Evolutionary conservation across 2,329 filamentous ascomycete genomes (phyloP).

Genomic region (Penicillium sp.): DNA sequence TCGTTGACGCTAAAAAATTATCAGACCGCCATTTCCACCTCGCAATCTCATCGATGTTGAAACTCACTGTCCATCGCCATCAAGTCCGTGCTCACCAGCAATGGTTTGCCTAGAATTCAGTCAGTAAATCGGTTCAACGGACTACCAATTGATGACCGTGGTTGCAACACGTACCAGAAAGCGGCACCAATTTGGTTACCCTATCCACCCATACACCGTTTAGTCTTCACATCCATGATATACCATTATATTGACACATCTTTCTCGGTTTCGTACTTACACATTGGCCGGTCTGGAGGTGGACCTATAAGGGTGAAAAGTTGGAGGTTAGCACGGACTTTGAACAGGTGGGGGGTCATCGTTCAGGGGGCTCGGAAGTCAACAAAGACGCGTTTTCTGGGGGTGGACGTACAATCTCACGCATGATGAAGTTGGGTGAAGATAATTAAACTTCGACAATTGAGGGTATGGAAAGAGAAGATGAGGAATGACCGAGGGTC

Average conservation of each 20-base stretch:
- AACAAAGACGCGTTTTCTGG: slow-evolving; percentile 38
- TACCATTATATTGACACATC: neutral
- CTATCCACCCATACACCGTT: slow-evolving; percentile 52
- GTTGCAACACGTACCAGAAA: slow-evolving; percentile 73
- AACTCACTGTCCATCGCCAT: slow-evolving; percentile 91
- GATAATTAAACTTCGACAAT: slow-evolving; percentile 14
- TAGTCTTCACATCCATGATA: slow-evolving; percentile 19
- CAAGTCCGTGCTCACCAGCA: slow-evolving; percentile 91
- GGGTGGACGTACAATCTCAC: slow-evolving; percentile 65
- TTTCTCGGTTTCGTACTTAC: slow-evolving; percentile 59
- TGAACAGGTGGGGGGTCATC: slow-evolving; percentile 33
- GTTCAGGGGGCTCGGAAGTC: slow-evolving; percentile 30
- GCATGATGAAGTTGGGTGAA: slow-evolving; percentile 52
- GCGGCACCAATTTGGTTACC: slow-evolving; percentile 99
- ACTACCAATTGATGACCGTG: slow-evolving; percentile 13
- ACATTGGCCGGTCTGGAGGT: slow-evolving; percentile 99
- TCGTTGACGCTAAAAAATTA: slow-evolving; percentile 77
- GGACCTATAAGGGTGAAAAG: slow-evolving; percentile 71
- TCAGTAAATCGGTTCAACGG: slow-evolving; percentile 39
- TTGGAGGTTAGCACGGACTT: slow-evolving; percentile 29
- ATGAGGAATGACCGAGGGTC: slow-evolving; percentile 23
- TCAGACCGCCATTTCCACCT: slow-evolving; percentile 24
- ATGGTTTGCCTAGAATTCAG: slow-evolving; percentile 67
- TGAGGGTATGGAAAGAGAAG: slow-evolving; percentile 6
- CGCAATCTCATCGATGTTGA: slow-evolving; percentile 1